Conservation (phyloP, 2,329 filamentous ascomycete species). For the Alternaria sp. region DNA sequence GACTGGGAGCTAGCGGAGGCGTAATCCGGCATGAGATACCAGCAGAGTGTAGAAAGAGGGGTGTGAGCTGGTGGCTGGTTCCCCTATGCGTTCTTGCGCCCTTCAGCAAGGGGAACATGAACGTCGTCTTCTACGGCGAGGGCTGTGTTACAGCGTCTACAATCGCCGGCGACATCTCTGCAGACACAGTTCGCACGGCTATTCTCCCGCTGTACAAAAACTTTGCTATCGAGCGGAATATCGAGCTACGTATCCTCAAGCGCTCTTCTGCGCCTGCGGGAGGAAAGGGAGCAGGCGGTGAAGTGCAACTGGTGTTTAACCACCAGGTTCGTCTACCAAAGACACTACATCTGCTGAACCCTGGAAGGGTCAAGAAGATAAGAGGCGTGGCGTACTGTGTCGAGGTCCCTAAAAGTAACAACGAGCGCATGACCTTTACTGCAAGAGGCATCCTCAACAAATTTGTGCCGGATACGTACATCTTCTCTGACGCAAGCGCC, state of each 20-base stretch:
- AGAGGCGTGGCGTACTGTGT: conserved; percentile 93
- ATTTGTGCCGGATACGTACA: conserved; percentile 87
- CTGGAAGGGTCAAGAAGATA: conserved; percentile 86
- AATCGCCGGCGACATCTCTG: conserved; percentile 83
- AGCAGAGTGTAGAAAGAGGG: conserved; percentile 77
- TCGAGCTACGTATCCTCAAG: conserved; percentile 84
- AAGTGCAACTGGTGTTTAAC: conserved; percentile 93
- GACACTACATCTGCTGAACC: conserved; percentile 86
- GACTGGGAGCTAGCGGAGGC: conserved; percentile 75
- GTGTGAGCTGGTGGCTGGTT: conserved; percentile 90
- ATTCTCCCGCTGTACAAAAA: conserved; percentile 88
- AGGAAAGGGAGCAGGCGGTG: conserved; percentile 83
- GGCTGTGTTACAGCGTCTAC: conserved; percentile 93
- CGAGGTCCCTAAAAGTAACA: conserved; percentile 91
- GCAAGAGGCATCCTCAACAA: conserved; percentile 85
- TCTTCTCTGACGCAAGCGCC: conserved; percentile 74
- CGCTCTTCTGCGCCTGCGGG: conserved; percentile 74
- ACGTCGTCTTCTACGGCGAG: conserved; percentile 86
- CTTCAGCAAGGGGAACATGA: conserved; percentile 90
- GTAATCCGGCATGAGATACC: conserved; percentile 84
- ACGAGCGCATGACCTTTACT: conserved; percentile 92
- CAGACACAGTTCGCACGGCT: conserved; percentile 92
- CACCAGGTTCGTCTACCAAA: conserved; percentile 94
- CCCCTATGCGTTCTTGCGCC: conserved; percentile 90
- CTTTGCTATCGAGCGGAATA: conserved; percentile 86